Evolutionary conservation across 352 stramenopile species (phyloP).

Genomic region (Phytophthora cryptogea): DNA sequence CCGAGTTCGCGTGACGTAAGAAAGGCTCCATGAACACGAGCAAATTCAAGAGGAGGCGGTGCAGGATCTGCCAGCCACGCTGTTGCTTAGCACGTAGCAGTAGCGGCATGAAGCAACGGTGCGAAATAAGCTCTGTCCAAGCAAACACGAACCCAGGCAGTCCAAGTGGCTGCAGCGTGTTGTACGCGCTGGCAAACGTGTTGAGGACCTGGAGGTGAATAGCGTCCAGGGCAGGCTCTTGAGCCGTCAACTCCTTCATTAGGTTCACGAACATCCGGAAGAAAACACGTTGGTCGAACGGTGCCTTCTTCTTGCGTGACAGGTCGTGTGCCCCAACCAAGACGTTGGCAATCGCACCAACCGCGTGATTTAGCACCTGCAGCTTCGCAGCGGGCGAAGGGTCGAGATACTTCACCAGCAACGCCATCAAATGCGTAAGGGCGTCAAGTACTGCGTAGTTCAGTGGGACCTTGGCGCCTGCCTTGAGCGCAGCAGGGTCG

Average conservation of each 20-base stretch:
- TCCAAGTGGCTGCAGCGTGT: slow-evolving; percentile 95
- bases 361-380: slow-evolving; percentile 95
- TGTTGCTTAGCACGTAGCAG: slow-evolving; percentile 93
- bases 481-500: slow-evolving; percentile 40
- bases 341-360: slow-evolving; percentile 94
- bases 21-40: slow-evolving; percentile 98
- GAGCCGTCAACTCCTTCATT: slow-evolving; percentile 96
- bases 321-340: slow-evolving; percentile 90
- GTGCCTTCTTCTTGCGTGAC: slow-evolving; percentile 80
- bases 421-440: slow-evolving; percentile 95
- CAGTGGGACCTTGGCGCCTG: slow-evolving; percentile 54
- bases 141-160: slow-evolving; percentile 98
- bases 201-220: slow-evolving; percentile 96
- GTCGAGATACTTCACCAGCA: slow-evolving; percentile 96
- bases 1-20: slow-evolving; percentile 87
- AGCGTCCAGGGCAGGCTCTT: slow-evolving; percentile 92
- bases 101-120: slow-evolving; percentile 98
- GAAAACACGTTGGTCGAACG: slow-evolving; percentile 98
- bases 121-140: slow-evolving; percentile 98
- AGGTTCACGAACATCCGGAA: slow-evolving; percentile 98
- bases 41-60: slow-evolving; percentile 97
- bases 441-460: slow-evolving; percentile 97
- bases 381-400: slow-evolving; percentile 74
- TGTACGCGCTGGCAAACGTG: slow-evolving; percentile 97
- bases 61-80: slow-evolving; percentile 97